A percentile compares a stretch with the other conserved stretches of the same genome.
Conservation (phyloP, 495 filamentous ascomycete species). For the Terfezia claveryi region DNA sequence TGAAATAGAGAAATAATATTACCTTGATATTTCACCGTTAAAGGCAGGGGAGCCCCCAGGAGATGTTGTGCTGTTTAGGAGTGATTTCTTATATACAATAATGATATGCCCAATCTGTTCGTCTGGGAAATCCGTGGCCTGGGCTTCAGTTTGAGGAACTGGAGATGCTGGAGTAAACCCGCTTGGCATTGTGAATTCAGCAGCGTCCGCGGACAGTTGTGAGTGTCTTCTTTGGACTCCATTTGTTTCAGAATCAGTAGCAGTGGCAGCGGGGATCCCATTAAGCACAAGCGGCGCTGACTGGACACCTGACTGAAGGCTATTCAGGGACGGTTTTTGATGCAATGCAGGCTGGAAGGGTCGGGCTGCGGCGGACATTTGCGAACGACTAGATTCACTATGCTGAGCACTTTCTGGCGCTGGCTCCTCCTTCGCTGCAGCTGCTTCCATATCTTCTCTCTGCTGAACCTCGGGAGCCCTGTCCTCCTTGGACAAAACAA, state of each 20-base stretch:
- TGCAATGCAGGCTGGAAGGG: background rate
- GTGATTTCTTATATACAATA: constrained; percentile 13
- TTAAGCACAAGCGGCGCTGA: constrained; percentile 1
- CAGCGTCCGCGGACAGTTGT: constrained; percentile 48
- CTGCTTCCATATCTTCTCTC: constrained; percentile 3
- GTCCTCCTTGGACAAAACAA: constrained; percentile 42
- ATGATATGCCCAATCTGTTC: constrained; percentile 13
- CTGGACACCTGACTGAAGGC: background rate
- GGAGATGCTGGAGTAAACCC: constrained; percentile 8
- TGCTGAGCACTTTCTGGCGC: constrained; percentile 1
- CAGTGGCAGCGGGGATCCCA: constrained; percentile 8
- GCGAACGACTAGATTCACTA: constrained; percentile 2
- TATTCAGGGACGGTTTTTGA: background rate
- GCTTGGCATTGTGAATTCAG: constrained; percentile 41
- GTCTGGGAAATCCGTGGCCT: constrained; percentile 9
- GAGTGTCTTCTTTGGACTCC: constrained; percentile 22
- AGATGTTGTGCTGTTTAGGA: constrained; percentile 3
- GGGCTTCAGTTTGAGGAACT: background rate
- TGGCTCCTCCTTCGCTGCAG: constrained; percentile 3
- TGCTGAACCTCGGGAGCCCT: constrained; percentile 32
- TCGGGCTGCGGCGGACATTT: constrained; percentile 11
- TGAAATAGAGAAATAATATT: constrained; percentile 1
- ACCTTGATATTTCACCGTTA: constrained; percentile 8
- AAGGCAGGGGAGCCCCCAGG: constrained; percentile 6
- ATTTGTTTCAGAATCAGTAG: constrained; percentile 1